Evolutionary conservation across 2,329 filamentous ascomycete species (phyloP).

Genomic region (Fusarium keratoplasticum): DNA sequence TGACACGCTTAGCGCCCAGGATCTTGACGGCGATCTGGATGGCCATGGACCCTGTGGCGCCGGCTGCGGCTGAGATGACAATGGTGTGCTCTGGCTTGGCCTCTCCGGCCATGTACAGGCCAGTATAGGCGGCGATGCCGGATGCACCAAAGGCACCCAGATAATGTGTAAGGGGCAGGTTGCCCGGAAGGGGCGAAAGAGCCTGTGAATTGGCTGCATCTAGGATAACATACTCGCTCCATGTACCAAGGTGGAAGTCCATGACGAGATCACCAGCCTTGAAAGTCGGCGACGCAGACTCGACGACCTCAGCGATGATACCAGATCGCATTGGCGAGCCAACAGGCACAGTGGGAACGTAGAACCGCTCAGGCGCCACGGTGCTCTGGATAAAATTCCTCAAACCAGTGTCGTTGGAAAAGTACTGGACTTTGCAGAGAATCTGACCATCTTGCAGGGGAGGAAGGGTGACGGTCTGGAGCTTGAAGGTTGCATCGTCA

Average conservation of each 20-base stretch:
- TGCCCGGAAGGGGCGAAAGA: conserved; percentile 38
- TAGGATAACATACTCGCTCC: conserved; percentile 44
- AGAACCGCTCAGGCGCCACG: conserved; percentile 44
- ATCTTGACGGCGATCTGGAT: conserved; percentile 46
- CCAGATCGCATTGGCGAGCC: conserved; percentile 46
- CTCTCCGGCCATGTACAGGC: conserved; percentile 39
- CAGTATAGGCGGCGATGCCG: conserved; percentile 43
- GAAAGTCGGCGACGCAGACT: conserved; percentile 40
- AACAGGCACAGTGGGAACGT: conserved; percentile 44
- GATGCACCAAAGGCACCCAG: conserved; percentile 46
- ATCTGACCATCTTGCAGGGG: conserved; percentile 43
- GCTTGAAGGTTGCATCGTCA: conserved; percentile 43
- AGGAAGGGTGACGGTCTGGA: conserved; percentile 41
- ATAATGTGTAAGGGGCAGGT: conserved; percentile 42
- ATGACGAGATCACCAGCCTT: conserved; percentile 44
- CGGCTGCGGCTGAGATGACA: conserved; percentile 45
- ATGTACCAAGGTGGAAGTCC: conserved; percentile 46
- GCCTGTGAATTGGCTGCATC: conserved; percentile 42
- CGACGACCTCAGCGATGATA: conserved; percentile 45
- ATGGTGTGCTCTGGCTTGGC: conserved; percentile 46
- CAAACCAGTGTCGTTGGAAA: conserved; percentile 46
- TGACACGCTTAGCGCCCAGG: conserved; percentile 44
- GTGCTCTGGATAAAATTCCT: conserved; percentile 46
- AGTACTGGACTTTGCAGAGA: conserved; percentile 43
- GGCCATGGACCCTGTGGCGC: conserved; percentile 46